Conservation (phyloP, 2,329 filamentous ascomycete genomes). For the Sphaerostilbella broomeana region DNA sequence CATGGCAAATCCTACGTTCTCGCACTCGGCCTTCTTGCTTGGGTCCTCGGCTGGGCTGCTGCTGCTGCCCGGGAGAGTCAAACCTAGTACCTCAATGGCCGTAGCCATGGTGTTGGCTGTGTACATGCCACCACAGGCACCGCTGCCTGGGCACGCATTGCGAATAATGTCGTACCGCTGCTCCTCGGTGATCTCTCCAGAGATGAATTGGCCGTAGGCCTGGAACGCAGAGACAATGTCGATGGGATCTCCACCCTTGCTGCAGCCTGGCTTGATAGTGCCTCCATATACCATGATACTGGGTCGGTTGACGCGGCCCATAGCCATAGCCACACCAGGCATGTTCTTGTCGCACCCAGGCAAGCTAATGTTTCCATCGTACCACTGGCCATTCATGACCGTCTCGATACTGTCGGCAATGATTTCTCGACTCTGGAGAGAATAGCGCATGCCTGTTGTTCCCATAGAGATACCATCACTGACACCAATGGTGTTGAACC, state of each 20-base stretch:
- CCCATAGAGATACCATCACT: constrained; percentile 98
- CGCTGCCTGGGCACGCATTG: constrained; percentile 63
- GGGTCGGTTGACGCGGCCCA: constrained; percentile 90
- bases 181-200: constrained; percentile 84
- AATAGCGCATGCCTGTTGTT: constrained; percentile 93
- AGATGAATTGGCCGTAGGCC: constrained; percentile 90
- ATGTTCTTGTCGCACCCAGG: constrained; percentile 99
- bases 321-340: constrained; percentile 86
- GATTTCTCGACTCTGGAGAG: constrained; percentile 87
- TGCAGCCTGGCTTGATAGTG: constrained; percentile 87
- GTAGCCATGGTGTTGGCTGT: constrained; percentile 93
- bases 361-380: constrained; percentile 93
- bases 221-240: constrained; percentile 98
- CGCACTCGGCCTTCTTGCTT: constrained; percentile 66
- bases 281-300: constrained; percentile 98
- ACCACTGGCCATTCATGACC: constrained; percentile 98
- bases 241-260: constrained; percentile 65
- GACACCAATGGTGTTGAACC: constrained; percentile 98
- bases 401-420: constrained; percentile 99
- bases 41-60: constrained; percentile 70
- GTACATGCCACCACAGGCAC: constrained; percentile 82
- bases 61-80: constrained; percentile 77
- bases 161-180: constrained; percentile 92
- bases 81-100: constrained; percentile 83
- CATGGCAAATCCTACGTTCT: constrained; percentile 64